These are phyloP conservation scores for Cyphellophora attinorum DNA, from an alignment of 2,329 filamentous ascomycete genomes.

Conservation along the genomic window DNA sequence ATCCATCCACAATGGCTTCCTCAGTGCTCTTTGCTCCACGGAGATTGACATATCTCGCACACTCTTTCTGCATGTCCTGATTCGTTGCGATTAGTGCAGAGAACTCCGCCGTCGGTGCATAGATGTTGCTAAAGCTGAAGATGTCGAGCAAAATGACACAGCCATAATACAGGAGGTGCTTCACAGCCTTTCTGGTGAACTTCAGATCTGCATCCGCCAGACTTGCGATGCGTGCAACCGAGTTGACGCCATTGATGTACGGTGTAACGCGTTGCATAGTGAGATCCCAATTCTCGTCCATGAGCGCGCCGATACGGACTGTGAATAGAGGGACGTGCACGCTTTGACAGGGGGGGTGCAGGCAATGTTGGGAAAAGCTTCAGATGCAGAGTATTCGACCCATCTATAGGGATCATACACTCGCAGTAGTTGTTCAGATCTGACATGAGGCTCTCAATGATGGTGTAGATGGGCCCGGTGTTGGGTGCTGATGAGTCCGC, in stretches of 20 bases:
- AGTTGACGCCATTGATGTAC: constrained; percentile 83
- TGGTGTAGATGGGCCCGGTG: constrained; percentile 49
- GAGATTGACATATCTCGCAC: constrained; percentile 68
- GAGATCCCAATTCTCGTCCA: constrained; percentile 46
- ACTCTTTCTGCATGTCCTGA: constrained; percentile 73
- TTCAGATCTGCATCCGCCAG: constrained; percentile 78
- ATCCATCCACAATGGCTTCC: constrained; percentile 10
- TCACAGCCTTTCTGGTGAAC: constrained; percentile 74
- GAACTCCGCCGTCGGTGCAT: constrained; percentile 72
- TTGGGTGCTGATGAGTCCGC: constrained; percentile 33
- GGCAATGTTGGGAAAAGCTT: constrained; percentile 83
- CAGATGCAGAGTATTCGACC: constrained; percentile 90
- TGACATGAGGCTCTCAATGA: constrained; percentile 80
- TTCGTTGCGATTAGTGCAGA: constrained; percentile 66
- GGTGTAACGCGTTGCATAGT: constrained; percentile 58
- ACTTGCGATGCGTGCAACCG: constrained; percentile 76
- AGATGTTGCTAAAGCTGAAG: constrained; percentile 88
- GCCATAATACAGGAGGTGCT: constrained; percentile 87
- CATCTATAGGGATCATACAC: constrained; percentile 98
- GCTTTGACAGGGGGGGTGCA: constrained; percentile 65
- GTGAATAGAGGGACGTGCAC: constrained; percentile 84
- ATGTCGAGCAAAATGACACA: constrained; percentile 85
- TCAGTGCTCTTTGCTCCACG: constrained; percentile 28
- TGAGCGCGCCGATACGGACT: constrained; percentile 42
- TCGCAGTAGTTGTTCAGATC: constrained; percentile 96